A percentile compares a stretch with the other conserved stretches of the same genome.
Conservation (phyloP, 2,329 filamentous ascomycete species). For the Berkeleyomyces basicola region DNA sequence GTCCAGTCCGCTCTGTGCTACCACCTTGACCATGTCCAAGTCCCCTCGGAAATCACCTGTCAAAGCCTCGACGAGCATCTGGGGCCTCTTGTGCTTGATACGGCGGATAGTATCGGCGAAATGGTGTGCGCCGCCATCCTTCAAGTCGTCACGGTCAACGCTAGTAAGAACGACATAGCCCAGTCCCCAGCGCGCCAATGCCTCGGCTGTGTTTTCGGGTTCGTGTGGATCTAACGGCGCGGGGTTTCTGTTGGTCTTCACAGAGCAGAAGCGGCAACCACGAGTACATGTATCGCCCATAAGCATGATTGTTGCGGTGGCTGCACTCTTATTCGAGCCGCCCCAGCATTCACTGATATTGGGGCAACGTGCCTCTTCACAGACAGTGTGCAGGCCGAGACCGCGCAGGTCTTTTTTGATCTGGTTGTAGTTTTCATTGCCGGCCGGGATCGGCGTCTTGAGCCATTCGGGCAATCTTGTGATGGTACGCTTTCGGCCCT, state of each 20-base stretch:
- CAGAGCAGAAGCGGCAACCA: conserved; percentile 90
- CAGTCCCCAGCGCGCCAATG: conserved; percentile 77
- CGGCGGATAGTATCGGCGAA: conserved; percentile 87
- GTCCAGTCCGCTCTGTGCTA: conserved; percentile 77
- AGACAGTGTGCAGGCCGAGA: conserved; percentile 83
- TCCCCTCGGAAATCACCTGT: conserved; percentile 82
- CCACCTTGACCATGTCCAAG: conserved; percentile 67
- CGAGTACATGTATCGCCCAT: conserved; percentile 98
- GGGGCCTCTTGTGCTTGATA: conserved; percentile 72
- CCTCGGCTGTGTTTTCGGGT: conserved; percentile 91
- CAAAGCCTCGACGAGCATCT: conserved; percentile 64
- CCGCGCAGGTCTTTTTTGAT: conserved; percentile 90
- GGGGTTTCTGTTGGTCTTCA: conserved; percentile 69
- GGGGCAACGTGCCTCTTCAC: conserved; percentile 91
- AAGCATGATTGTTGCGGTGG: conserved; percentile 96
- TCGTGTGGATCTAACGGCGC: conserved; percentile 83
- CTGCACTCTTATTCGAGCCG: conserved; percentile 69
- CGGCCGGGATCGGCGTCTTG: conserved; percentile 82
- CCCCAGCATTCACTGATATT: conserved; percentile 99
- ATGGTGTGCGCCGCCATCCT: conserved; percentile 74
- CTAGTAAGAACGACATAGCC: conserved; percentile 91
- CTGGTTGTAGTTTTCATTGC: conserved; percentile 70
- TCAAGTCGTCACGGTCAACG: conserved; percentile 85
- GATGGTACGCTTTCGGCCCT: conserved; percentile 45
- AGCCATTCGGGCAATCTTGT: conserved; percentile 81